Conservation (phyloP, 352 stramenopile genomes). For the Blastocystis hominis region DNA sequence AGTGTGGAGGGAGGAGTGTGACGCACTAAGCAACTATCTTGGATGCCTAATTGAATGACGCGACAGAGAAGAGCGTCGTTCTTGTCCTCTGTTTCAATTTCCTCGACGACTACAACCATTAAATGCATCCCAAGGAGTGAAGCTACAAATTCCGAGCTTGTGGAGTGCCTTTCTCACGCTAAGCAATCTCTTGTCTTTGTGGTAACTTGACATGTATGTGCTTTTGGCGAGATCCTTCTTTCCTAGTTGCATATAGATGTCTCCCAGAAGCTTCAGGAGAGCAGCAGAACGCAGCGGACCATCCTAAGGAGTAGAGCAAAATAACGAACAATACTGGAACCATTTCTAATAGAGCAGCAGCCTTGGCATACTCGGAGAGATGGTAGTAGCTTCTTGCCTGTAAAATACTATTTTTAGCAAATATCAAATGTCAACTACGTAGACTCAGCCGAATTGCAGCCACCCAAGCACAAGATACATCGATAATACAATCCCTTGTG, state of each 20-base stretch:
- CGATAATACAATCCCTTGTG: not conserved
- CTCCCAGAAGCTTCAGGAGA: not conserved
- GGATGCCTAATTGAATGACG: not conserved
- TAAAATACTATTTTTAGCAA: not conserved
- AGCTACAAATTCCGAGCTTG: not conserved
- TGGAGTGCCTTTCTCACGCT: not conserved
- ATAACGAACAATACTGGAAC: not conserved
- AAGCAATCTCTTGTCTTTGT: not conserved
- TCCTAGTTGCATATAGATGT: not conserved
- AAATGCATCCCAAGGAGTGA: not conserved
- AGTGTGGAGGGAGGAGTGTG: not conserved
- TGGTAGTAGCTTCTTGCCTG: not conserved
- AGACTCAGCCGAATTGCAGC: not conserved
- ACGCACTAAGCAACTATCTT: not conserved
- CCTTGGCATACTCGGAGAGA: not conserved
- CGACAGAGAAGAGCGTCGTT: not conserved
- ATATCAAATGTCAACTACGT: not conserved
- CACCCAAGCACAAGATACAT: not conserved
- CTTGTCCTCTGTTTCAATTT: not conserved
- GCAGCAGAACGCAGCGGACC: not conserved
- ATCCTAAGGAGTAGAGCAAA: not conserved
- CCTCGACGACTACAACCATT: not conserved
- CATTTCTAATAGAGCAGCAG: not conserved
- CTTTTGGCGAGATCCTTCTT: constrained; percentile 28
- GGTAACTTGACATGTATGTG: not conserved